Evolutionary conservation across 73 alveolate species (phyloP), one percentile per base, ranked within the genome.

Genomic region (Paraurostyla sp.): DNA sequence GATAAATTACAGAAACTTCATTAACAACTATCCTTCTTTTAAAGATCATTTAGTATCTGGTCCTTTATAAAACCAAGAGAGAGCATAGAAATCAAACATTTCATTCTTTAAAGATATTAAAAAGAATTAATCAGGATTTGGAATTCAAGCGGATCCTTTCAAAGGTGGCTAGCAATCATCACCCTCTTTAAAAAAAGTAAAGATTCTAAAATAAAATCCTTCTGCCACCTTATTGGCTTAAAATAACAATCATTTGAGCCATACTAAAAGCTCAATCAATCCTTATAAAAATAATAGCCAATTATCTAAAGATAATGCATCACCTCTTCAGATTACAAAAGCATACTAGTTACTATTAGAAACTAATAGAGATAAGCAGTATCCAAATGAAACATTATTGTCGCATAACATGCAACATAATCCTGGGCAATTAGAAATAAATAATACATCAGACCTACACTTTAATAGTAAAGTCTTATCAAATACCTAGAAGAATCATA

Each of bases 301-400:
- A 60, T 27, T 27, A n/a, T 60, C 58, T 65, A 36, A 23, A 36
- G 41, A 65, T 25, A 15, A 36, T 11, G 1, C 1, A 65, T 65
- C 82, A 32, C 82, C 82, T 16, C 7, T 65, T 15, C 6, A 65
- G 6, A 65, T 65, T 7, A 65, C 82, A 1, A 65, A 65, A 65
- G 82, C 82, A 16, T 65, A 65, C 25, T 38, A 65, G 36, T 56
- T 38, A 38, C 25, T 38, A 9, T 36, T 65, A 6, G 82, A 65
- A 18, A 22, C 82, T 6, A 65, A 32, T 38, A 65, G 82, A 65
- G 82, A 65, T 36, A n/a, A n/a, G 56, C 16, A 59, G 0, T 0
- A 33, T 36, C 33, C 58, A 9, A 65, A 65, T 16, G 9, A 56
- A 9, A 13, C 1, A 38, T 30, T 65, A n/a, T n/a, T n/a, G n/a